Base-by-base conservation (phyloP, 192 early-diverging fungal species). In the Diversispora epigaea region DNA sequence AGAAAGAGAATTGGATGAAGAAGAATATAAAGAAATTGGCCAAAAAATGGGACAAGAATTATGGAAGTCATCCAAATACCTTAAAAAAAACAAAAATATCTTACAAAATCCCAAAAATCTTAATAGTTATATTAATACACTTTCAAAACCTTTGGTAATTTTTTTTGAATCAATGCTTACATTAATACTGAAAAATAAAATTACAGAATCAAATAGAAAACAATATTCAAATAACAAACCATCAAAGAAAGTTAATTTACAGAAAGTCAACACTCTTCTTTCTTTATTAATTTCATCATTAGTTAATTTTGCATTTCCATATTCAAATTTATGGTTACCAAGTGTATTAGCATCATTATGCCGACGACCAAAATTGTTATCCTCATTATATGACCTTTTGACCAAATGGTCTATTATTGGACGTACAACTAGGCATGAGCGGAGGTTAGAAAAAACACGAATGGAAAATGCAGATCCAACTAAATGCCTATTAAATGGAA, bases 251-350 rank as follows among this genome's bases (percentile, higher is more conserved):
- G 25, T 32, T 32, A 2, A 32, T 32, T 32, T 2, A 32, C 25
- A 32, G 2, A 32, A 32, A 1, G 2, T 32, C 25, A 32, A 32
- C 25, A 32, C 0, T 0, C 25, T 55, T 55, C 14, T 55, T 55
- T 55, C 54, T 55, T 55, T 55, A 55, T 55, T 55, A 2, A 9
- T 32, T 55, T 55, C 54, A 55, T 0, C 14, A 0, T 2, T 55
- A 55, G 14, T 55, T 14, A 55, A 55, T 55, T 55, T 55, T 55
- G 2, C 54, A 55, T 55, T 55, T 15, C 54, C 54, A 55, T 55
- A 55, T 19, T 55, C 14, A 19, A 55, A 55, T 55, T 55, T 55
- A 55, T 55, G 54, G 54, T 19, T 55, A 55, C 54, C 54, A 55
- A 55, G 14, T 15, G 14, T 55, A 55, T 55, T 55, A 55, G 54